Evolutionary conservation across 2,329 filamentous ascomycete genomes (phyloP).

Genomic region (Fusarium agapanthi): DNA sequence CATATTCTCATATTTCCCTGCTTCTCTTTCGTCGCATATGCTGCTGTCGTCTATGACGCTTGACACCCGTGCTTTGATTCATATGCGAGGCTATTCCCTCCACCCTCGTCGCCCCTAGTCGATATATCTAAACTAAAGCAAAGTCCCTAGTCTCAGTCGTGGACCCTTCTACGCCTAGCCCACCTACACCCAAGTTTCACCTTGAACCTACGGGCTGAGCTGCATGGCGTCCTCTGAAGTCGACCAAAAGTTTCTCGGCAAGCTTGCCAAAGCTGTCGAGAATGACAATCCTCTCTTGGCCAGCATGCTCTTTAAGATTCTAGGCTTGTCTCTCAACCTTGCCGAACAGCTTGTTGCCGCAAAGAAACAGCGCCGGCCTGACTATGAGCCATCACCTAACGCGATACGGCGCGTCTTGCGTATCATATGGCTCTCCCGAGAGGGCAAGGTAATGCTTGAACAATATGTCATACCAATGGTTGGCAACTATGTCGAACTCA

Average conservation of each 20-base stretch:
- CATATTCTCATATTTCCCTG: constrained; percentile 32
- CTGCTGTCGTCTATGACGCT: constrained; percentile 26
- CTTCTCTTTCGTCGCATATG: constrained; percentile 34
- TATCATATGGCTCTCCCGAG: constrained; percentile 94
- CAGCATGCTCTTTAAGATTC: constrained; percentile 85
- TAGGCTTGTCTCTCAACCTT: constrained; percentile 89
- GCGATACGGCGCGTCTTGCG: constrained; percentile 84
- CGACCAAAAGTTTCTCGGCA: constrained; percentile 95
- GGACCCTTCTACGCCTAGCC: constrained; percentile 29
- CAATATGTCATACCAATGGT: constrained; percentile 88
- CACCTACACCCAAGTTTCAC: constrained; percentile 10
- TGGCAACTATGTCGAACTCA: constrained; percentile 80
- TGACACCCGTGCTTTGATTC: constrained; percentile 42
- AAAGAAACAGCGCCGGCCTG: constrained; percentile 83
- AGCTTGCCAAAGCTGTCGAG: constrained; percentile 82
- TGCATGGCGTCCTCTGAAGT: constrained; percentile 95
- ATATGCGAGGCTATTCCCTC: constrained; percentile 42
- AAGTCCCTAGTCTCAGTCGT: constrained; percentile 32
- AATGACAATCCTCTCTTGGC: constrained; percentile 81
- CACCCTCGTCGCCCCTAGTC: constrained; percentile 27
- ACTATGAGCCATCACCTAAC: constrained; percentile 79
- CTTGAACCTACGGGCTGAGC: constrained; percentile 21
- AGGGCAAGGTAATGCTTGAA: constrained; percentile 89
- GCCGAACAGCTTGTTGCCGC: constrained; percentile 84
- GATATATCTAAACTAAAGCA: constrained; percentile 32